Conservation (phyloP, 352 stramenopile genomes). For the Pilasporangium apinafurcum region DNA sequence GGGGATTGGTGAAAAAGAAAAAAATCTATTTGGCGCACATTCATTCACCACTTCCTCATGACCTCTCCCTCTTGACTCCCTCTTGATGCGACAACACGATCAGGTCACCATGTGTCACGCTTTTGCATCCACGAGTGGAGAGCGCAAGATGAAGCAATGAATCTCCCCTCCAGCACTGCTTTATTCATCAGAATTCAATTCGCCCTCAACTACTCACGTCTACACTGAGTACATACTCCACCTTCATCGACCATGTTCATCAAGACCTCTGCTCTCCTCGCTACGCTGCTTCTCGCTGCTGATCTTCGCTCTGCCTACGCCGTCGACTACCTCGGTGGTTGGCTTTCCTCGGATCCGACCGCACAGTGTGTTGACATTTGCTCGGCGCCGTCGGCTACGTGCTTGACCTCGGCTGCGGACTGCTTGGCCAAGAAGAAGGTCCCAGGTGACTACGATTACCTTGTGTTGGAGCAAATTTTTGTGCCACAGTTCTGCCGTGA, state of each 20-base stretch:
- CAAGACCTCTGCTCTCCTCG: slow-evolving; percentile 2
- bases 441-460: slow-evolving; percentile 63
- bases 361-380: slow-evolving; percentile 73
- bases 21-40: no score
- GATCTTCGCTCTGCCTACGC: slow-evolving; percentile 3
- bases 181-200: no score
- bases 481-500: slow-evolving; percentile 74
- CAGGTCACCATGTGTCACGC: no score
- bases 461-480: slow-evolving; percentile 66
- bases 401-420: slow-evolving; percentile 30
- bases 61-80: no score
- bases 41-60: no score
- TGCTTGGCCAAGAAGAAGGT: slow-evolving; percentile 53
- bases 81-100: no score
- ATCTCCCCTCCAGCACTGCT: no score
- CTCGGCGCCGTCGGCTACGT: slow-evolving; percentile 44
- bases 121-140: no score
- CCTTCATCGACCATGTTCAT: slow-evolving; percentile 2
- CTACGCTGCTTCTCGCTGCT: background rate
- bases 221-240: no score
- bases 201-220: no score
- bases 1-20: no score
- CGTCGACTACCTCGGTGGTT: slow-evolving; percentile 56
- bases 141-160: no score
- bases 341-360: slow-evolving; percentile 26